Conservation (phyloP, 1,139 yeast genomes). For the Yamadazyma oceani region DNA sequence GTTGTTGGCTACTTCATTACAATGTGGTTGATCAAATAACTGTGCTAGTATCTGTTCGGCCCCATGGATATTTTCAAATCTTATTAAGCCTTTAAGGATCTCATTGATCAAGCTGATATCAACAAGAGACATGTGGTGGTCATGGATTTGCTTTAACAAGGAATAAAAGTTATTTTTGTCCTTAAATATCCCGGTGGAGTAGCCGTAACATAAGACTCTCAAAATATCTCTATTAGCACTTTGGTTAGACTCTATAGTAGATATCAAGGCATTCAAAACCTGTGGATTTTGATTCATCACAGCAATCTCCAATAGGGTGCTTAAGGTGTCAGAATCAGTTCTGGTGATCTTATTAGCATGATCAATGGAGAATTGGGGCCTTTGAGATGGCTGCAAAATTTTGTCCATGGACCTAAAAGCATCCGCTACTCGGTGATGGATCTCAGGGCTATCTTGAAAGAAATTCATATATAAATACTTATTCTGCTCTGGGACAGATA, state of each 20-base stretch:
- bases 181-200: not conserved
- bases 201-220: slow-evolving; percentile 7
- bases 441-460: slow-evolving; percentile 28
- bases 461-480: slow-evolving; percentile 29
- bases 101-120: slow-evolving; percentile 19
- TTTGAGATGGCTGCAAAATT: slow-evolving; percentile 7
- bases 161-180: slow-evolving; percentile 8
- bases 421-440: slow-evolving; percentile 14
- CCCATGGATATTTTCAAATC: slow-evolving; percentile 10
- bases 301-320: slow-evolving; percentile 11
- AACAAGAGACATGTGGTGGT: not conserved
- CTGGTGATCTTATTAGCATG: slow-evolving; percentile 20
- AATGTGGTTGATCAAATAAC: slow-evolving; percentile 4
- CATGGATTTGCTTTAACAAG: slow-evolving; percentile 3
- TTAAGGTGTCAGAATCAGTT: slow-evolving; percentile 12
- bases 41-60: slow-evolving; percentile 14
- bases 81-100: slow-evolving; percentile 17
- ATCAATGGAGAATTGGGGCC: slow-evolving; percentile 19
- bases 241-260: slow-evolving; percentile 13
- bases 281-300: slow-evolving; percentile 10
- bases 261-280: slow-evolving; percentile 11
- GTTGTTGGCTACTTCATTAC: slow-evolving; percentile 5
- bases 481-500: slow-evolving; percentile 32
- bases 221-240: slow-evolving; percentile 12
- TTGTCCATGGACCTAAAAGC: slow-evolving; percentile 8